Evolutionary conservation across 352 stramenopile genomes (phyloP).

Genomic region (Globisporangium cystogenes): DNA sequence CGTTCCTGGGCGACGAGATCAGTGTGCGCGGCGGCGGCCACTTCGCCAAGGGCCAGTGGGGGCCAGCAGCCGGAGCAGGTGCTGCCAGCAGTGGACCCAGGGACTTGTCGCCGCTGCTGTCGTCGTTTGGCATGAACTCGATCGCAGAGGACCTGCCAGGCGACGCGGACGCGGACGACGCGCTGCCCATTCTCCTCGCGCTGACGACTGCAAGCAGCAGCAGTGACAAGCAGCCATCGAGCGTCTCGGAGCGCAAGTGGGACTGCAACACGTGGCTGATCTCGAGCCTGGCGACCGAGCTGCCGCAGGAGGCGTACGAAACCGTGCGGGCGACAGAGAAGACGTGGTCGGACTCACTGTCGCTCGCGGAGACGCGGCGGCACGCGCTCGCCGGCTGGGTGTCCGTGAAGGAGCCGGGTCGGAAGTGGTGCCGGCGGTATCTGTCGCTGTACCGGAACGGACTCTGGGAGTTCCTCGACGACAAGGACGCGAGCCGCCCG

Average conservation of each 20-base stretch:
- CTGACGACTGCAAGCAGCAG: constrained; percentile 14
- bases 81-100: constrained; percentile 4
- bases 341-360: constrained; percentile 16
- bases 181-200: constrained; percentile 36
- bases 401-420: constrained; percentile 53
- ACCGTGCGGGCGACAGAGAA: constrained; percentile 32
- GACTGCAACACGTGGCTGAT: constrained; percentile 55
- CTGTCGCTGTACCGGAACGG: constrained; percentile 70
- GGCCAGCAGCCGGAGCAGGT: background rate
- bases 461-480: constrained; percentile 71
- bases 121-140: constrained; percentile 66
- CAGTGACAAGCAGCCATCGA: background rate
- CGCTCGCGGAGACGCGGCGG: constrained; percentile 6
- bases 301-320: constrained; percentile 59
- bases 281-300: constrained; percentile 54
- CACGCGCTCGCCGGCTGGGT: constrained; percentile 42
- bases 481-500: constrained; percentile 47
- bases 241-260: constrained; percentile 32
- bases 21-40: constrained; percentile 64
- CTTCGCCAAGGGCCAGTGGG: constrained; percentile 34
- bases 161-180: constrained; percentile 37
- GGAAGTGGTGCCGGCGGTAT: constrained; percentile 65
- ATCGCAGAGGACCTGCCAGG: constrained; percentile 43
- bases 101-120: constrained; percentile 15
- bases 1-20: constrained; percentile 83